Evolutionary conservation across 352 stramenopile genomes (phyloP), one percentile per base, ranked within the genome.

Genomic region (Phytophthora fragariaefolia): DNA sequence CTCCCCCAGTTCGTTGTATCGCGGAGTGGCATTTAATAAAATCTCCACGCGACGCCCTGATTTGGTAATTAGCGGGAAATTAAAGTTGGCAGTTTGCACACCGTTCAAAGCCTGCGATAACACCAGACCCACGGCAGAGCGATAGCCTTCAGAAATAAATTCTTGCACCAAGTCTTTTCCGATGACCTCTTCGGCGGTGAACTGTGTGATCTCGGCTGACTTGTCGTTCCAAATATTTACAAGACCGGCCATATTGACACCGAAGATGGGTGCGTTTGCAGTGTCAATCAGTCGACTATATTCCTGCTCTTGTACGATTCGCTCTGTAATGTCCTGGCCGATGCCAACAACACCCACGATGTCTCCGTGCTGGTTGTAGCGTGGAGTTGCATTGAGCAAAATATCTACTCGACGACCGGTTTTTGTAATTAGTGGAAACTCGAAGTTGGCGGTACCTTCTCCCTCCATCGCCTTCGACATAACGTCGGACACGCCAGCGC

Each of bases 221-320:
- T 97, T 97, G 42, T 97, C 77, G 69, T 98, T 97, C 89, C 89
- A 97, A 69, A 95, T 95, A 56, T 94, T 95, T 20, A 97, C 87
- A 18, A 85, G 69, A 6, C 85, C 84, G 10, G 82, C 50, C 64
- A 80, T 85, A 27, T 96, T 79, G 26, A 97, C 85, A 47, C 89
- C 91, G 66, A 97, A 96, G 46, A 97, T 97, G 5, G 90, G 85
- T 17, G 88, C 85, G 51, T 97, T 97, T 4, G 91, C 89, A 7
- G 86, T 96, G 49, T 97, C 88, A 43, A 97, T 95, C 24, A 97
- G 57, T 10, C 88, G 80, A 36, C 69, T 85, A 61, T 96, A 95
- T 65, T 97, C 87, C 47, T 96, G 89, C 22, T 98, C 87, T 34
- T 97, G 85, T 3, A 92, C 90, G 8, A 96, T 86, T 40, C 85